Base-by-base conservation (phyloP, 371 early-diverging fungal species). In the Zychaea mexicana region DNA sequence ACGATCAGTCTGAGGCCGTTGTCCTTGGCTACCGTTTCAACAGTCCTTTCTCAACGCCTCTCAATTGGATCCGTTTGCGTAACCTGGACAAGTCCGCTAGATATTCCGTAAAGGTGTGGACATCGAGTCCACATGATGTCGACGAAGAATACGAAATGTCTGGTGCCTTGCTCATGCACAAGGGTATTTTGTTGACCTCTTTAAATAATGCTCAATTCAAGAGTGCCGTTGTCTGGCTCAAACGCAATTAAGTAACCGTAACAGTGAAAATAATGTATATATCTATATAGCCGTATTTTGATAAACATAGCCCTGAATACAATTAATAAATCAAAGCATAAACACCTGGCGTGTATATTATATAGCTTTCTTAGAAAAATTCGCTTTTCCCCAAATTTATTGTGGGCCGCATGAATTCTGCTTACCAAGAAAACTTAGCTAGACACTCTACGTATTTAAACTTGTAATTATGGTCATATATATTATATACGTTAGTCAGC, bases 21-120 rank as follows among this genome's bases (percentile, higher is more conserved):
- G 66, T 76, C 1, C 57, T 79, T 15, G 76, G 63, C 4, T 79
- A 72, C 58, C 66, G 76, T 24, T 59, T 65, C 36, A 28, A 33
- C 5, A 73, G 71, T 26, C 72, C 74, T 0, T 76, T 76, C 58
- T 72, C 66, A 62, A 10, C 60, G 15, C 53, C 72, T n/a, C 27
- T 79, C 21, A 57, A 53, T 9, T 68, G 66, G 26, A 24, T 76
- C 12, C 68, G 72, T 4, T 42, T 76, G 13, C 62, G 65, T 19
- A 27, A 67, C 12, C 31, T 79, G 27, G 46, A 61, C 13, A 27
- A 46, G 2, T 36, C 47, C 9, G 61, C 60, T 3, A 53, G 54
- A 0, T 79, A 76, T 39, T 12, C 33, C 3, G 56, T 74, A 1
- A 55, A 21, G 0, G 49, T 76, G 0, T 79, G 74, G 72, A 42